phyloP scores from a whole-genome alignment of 1,139 yeast genomes.

The Taphrina sp. region DNA sequence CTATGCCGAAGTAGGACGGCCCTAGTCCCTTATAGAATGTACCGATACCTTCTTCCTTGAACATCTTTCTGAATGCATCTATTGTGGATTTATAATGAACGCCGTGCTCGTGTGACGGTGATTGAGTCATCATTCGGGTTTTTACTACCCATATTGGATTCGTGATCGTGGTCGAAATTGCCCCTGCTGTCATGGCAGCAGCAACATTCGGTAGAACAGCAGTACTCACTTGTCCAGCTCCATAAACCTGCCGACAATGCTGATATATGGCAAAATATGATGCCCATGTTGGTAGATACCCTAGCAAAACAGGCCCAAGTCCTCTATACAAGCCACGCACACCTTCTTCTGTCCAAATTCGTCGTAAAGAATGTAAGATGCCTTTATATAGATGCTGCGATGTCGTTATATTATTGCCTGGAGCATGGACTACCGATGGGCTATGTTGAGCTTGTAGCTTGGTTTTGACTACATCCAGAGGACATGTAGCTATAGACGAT shows the following conservation, averaged over 20 bases:
- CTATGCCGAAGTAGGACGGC: slow-evolving; percentile 84
- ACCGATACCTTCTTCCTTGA: slow-evolving; percentile 67
- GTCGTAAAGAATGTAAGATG: slow-evolving; percentile 49
- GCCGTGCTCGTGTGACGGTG: slow-evolving; percentile 31
- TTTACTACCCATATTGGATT: slow-evolving; percentile 98
- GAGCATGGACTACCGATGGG: slow-evolving; percentile 15
- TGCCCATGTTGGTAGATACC: slow-evolving; percentile 97
- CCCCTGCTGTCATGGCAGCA: slow-evolving; percentile 88
- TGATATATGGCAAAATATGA: slow-evolving; percentile 91
- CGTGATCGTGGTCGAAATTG: slow-evolving; percentile 78
- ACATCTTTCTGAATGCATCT: slow-evolving; percentile 81
- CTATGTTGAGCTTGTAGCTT: slow-evolving; percentile 77
- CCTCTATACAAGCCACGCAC: slow-evolving; percentile 83
- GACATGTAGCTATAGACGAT: slow-evolving; percentile 89
- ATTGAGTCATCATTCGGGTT: slow-evolving; percentile 80
- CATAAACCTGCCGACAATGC: slow-evolving; percentile 54
- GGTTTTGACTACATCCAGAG: slow-evolving; percentile 90
- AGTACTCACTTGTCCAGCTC: slow-evolving; percentile 25
- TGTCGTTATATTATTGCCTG: not conserved
- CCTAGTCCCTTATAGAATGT: slow-evolving; percentile 90
- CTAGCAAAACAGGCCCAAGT: slow-evolving; percentile 81
- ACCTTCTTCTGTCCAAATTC: slow-evolving; percentile 65
- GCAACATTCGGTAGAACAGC: slow-evolving; percentile 55
- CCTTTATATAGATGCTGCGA: slow-evolving; percentile 52
- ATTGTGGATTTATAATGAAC: slow-evolving; percentile 68